Base-by-base conservation (phyloP, 768 basidiomycete species). In the Pleurotus ostreatus region DNA sequence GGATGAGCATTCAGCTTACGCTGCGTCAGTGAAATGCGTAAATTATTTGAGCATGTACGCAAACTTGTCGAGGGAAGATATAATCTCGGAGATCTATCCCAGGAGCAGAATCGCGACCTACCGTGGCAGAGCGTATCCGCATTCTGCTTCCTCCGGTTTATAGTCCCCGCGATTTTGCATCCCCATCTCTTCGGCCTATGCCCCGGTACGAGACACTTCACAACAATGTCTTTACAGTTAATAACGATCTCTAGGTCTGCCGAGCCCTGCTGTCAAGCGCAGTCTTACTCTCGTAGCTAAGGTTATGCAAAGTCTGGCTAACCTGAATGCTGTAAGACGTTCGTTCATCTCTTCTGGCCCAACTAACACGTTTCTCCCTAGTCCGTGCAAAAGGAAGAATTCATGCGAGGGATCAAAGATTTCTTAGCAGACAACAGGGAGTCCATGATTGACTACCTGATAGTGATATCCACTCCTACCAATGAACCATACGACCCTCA, bases 131-230 rank as follows among this genome's bases (percentile, higher is more conserved):
- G 88, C 62, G 89, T 95, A 43, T 91, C 89, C 37, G 92, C 93
- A 1, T 94, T 95, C 66, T 84, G 89, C 66, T 95, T 94, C 70
- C 78, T 95, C 43, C 82, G 93, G 41, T 93, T 94, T 68, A 87
- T 95, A 58, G 89, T 92, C 22, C 94, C 93, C 34, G 93, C 89
- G 20, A 89, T 95, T 56, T 77, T 94, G n/a, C 83, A 91, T 66
- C 93, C 93, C 1, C 89, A 93, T 68, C 71, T 92, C 4, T 94
- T 91, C 65, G 86, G 89, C 22, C 74, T 95, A 51, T 85, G 77
- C 61, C 82, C 84, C 66, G 91, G 91, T 89, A 67, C 30, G 73
- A 65, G 1, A 13, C 3, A n/a, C 43, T 30, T 44, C n/a, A n/a
- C 41, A 5, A 37, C 23, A 13, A 25, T 6, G 34, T n/a, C 25